Evolutionary conservation across 805 yeast species (phyloP), one percentile per base, ranked within the genome.

Genomic region (Nadsonia fulvescens): DNA sequence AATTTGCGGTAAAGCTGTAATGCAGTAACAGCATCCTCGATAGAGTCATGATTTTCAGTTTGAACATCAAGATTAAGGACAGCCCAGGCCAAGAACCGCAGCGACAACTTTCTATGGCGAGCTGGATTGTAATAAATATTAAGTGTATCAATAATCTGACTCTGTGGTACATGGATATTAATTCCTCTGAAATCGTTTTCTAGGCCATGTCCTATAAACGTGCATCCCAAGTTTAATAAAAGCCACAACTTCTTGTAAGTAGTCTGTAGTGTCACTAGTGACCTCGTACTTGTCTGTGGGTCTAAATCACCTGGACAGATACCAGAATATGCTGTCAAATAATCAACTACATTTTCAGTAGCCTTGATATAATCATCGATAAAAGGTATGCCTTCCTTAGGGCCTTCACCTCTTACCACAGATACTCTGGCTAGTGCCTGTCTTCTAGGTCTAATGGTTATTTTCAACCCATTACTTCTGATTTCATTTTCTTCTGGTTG

Each of bases 131-230:
- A 77, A 50, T 67, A 89, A 20, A 78, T 61, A 23, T 70, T 72
- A 2, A 79, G 71, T 0, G 99, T 89, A 47, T 89, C 99, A 30
- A 92, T 59, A 15, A 89, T 83, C 48, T 91, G 98, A 2, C 49
- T 48, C 14, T 60, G 57, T 1, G 96, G 96, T 2, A 91, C 91
- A 43, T 76, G 77, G 24, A 89, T 67, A 42, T 89, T 89, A 38
- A 91, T 89, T 17, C 89, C 77, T 40, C 95, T 61, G 58, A 89
- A 89, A 53, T 89, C 99, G 38, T 81, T 82, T 20, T 64, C 61
- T 32, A 89, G 57, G 2, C 95, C 94, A 53, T 89, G 99, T 0
- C 99, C 99, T 16, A 89, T 82, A 54, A 89, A 86, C 0, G 76
- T 65, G 44, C 92, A 81, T 0, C 95, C 95, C 30, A 82, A 43